Base-by-base conservation (phyloP, 1,284 basidiomycete genomes). In the Mrakiaceae sp. region DNA sequence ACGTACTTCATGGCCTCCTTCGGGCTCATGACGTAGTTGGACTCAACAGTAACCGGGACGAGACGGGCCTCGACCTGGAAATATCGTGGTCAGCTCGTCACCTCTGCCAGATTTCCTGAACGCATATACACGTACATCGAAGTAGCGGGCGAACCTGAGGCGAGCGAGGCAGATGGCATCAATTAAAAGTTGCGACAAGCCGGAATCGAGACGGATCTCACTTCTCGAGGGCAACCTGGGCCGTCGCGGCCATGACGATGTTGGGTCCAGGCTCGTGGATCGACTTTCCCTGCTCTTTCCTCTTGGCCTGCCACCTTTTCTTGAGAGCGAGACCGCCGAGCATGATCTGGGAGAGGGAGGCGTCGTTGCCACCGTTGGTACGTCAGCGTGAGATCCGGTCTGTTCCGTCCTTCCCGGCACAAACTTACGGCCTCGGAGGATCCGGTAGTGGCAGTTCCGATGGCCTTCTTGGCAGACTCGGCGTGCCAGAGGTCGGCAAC, bases 251-350 rank as follows among this genome's bases (percentile, higher is more conserved):
- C 75, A 78, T 77, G 61, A 78, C 71, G 65, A 78, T 75, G 69
- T 78, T 77, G 12, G 83, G 83, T 56, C 81, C 89, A 16, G 90
- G 90, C 69, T 90, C 86, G 71, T 91, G 84, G 64, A 89, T 88
- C 67, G 83, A 86, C 75, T 92, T 92, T 51, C 93, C 93, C 1
- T 83, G 83, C 0, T 84, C 86, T 77, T 92, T 93, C 76, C 87
- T 86, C 73, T 83, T 86, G 68, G 84, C 85, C 75, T 97, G 93
- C 94, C 94, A 97, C 58, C 86, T 82, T 72, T 87, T 88, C 79
- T 98, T 98, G 84, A 97, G 88, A 14, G 94, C 90, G 27, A 98
- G 82, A 55, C 92, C 93, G 14, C 90, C 93, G 6, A 96, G 86
- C 77, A 93, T 90, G 71, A 94, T 90, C 2, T 27, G 27, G 27